Evolutionary conservation across 345 rosid genomes (phyloP), one percentile per base, ranked within the genome.

Genomic region (Citrus australasica): DNA sequence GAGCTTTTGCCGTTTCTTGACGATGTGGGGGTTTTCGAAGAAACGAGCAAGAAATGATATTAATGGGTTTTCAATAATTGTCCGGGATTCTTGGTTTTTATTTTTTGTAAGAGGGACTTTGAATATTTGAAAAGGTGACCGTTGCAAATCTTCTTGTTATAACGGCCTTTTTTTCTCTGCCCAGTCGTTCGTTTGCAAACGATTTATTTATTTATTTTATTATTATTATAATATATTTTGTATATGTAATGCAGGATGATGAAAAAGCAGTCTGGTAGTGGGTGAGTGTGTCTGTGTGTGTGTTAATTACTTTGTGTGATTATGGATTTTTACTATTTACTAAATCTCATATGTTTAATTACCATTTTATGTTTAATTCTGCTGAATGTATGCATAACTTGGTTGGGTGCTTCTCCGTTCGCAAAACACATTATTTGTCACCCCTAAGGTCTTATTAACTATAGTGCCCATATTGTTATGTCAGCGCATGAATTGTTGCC

Each of bases 81-180:
- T 25, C 27, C 51, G 19, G 3, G 58, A 76, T 56, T 67, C 28
- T 38, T 56, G 27, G 27, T 28, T 66, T 65, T 14, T 22, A 10
- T 46, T 25, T 8, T 24, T n/a, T 48, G 21, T 19, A 35, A 7
- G 69, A 7, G 13, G 58, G 79, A 80, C 13, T 69, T 83, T 84
- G 78, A 83, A 81, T 77, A 24, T 69, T 80, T 21, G 48, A 83
- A 89, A 83, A 82, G 81, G 30, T 27, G 83, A 72, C 87, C 91
- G 90, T 88, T 89, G 77, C 48, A n/a, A 65, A 59, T 78, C 27
- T 30, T 27, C 0, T 33, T 4, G 21, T 46, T 10, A 19, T 59
- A 84, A 87, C 87, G 85, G 76, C 85, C 78, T 9, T 21, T 61
- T 61, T 55, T 58, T 56, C 10, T 21, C 42, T 32, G 30, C 6